Evolutionary conservation across 2,329 filamentous ascomycete species (phyloP).

Genomic region (Phyllosticta citrichinensis): DNA sequence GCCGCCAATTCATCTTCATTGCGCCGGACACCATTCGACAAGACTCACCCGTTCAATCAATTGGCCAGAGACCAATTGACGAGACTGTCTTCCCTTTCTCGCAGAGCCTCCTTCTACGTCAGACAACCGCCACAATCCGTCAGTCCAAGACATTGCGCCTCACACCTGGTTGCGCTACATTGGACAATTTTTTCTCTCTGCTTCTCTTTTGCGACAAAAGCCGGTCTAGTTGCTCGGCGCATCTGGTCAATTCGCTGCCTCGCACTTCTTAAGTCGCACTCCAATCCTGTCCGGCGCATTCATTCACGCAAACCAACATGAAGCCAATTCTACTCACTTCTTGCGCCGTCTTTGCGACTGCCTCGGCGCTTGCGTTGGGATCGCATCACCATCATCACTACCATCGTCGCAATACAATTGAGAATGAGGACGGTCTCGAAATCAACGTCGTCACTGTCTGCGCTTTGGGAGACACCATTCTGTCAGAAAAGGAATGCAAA

Average conservation of each 20-base stretch:
- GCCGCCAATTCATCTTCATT: background rate
- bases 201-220: background rate
- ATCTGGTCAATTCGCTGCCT: background rate
- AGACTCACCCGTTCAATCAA: background rate
- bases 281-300: background rate
- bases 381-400: slow-evolving; percentile 7
- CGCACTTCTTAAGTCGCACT: background rate
- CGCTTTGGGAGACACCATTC: slow-evolving; percentile 53
- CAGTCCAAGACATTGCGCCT: background rate
- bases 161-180: background rate
- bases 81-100: background rate
- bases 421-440: slow-evolving; percentile 38
- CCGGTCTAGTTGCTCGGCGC: background rate
- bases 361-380: slow-evolving; percentile 4
- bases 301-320: background rate
- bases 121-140: background rate
- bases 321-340: background rate
- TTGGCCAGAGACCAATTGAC: background rate
- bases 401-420: background rate
- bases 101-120: background rate
- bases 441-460: slow-evolving; percentile 60
- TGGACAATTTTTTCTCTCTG: background rate
- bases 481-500: slow-evolving; percentile 57
- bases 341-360: slow-evolving; percentile 3
- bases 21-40: background rate